Evolutionary conservation across 2,329 filamentous ascomycete species (phyloP).

Genomic region (Fusarium gaditjirri): DNA sequence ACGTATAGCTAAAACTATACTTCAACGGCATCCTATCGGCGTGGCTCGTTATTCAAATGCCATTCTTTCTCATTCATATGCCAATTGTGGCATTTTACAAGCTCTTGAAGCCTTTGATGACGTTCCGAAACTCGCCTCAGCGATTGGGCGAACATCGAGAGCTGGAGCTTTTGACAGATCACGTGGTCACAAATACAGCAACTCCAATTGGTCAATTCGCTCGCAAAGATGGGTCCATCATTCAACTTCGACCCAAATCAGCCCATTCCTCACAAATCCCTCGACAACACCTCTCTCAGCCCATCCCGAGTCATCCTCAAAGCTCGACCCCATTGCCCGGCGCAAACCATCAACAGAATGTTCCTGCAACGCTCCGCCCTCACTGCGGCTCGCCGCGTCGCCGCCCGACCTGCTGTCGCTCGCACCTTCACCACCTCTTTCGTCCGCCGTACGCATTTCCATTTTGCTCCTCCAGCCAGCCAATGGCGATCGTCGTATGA

Average conservation of each 20-base stretch:
- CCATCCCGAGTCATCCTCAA: constrained; percentile 38
- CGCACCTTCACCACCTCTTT: constrained; percentile 70
- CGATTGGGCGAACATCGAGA: constrained; percentile 26
- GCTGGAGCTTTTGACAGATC: constrained; percentile 39
- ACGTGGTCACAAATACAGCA: constrained; percentile 45
- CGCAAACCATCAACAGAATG: constrained; percentile 54
- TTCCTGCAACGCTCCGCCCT: constrained; percentile 72
- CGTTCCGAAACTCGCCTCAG: constrained; percentile 26
- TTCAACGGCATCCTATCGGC: neutral
- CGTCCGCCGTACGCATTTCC: constrained; percentile 64
- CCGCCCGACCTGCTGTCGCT: constrained; percentile 63
- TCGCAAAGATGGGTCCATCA: constrained; percentile 44
- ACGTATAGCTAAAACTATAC: too few relatives aligned
- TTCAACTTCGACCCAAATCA: constrained; percentile 55
- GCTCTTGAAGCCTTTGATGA: constrained; percentile 24
- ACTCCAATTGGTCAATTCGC: constrained; percentile 52
- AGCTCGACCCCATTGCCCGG: constrained; percentile 38
- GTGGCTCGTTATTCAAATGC: accelerated
- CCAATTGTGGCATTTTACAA: neutral
- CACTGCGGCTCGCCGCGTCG: constrained; percentile 68
- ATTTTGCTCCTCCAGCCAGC: constrained; percentile 39
- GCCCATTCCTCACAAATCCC: constrained; percentile 61
- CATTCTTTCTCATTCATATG: accelerated
- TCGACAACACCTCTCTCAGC: constrained; percentile 50
- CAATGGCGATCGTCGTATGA: constrained; percentile 48